These are phyloP conservation scores for Moesziomyces globuligerus DNA, from an alignment of 1,284 basidiomycete species.

Conservation along the genomic window DNA sequence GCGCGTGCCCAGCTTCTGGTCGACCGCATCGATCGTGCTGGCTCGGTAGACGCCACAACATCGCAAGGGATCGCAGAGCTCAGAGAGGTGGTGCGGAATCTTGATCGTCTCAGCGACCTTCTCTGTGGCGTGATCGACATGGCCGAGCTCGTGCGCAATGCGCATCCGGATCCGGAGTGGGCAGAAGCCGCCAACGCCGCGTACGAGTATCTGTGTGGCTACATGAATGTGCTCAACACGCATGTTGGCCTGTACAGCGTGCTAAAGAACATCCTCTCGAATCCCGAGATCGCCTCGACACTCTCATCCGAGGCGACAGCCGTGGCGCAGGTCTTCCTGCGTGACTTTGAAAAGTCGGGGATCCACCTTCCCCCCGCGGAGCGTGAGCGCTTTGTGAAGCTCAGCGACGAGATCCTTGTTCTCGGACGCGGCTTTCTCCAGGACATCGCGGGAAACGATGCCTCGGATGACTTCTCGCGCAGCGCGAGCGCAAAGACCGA, in stretches of 20 bases:
- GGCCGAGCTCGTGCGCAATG: slow-evolving; percentile 90
- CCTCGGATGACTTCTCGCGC: slow-evolving; percentile 42
- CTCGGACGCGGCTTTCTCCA: slow-evolving; percentile 87
- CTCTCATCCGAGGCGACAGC: slow-evolving; percentile 67
- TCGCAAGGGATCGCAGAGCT: slow-evolving; percentile 43
- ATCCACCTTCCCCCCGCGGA: slow-evolving; percentile 84
- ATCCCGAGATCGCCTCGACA: slow-evolving; percentile 59
- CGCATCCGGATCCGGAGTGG: slow-evolving; percentile 88
- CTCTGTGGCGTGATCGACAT: slow-evolving; percentile 96
- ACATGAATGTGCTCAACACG: slow-evolving; percentile 97
- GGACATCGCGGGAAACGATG: slow-evolving; percentile 47
- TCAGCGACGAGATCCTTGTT: slow-evolving; percentile 90
- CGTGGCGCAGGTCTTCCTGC: slow-evolving; percentile 91
- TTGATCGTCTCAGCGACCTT: slow-evolving; percentile 93
- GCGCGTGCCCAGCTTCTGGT: slow-evolving; percentile 64
- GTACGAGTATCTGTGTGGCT: slow-evolving; percentile 91
- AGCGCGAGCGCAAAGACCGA: slow-evolving; percentile 27
- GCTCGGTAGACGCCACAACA: slow-evolving; percentile 18
- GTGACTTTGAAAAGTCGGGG: slow-evolving; percentile 96
- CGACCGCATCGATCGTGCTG: slow-evolving; percentile 56
- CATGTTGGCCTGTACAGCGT: slow-evolving; percentile 82
- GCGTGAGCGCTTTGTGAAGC: slow-evolving; percentile 82
- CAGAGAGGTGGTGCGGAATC: slow-evolving; percentile 54
- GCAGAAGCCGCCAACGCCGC: slow-evolving; percentile 83
- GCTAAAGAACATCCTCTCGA: slow-evolving; percentile 67